Evolutionary conservation across 148 eudicot genomes (phyloP).

Genomic region (Silene latifolia): DNA sequence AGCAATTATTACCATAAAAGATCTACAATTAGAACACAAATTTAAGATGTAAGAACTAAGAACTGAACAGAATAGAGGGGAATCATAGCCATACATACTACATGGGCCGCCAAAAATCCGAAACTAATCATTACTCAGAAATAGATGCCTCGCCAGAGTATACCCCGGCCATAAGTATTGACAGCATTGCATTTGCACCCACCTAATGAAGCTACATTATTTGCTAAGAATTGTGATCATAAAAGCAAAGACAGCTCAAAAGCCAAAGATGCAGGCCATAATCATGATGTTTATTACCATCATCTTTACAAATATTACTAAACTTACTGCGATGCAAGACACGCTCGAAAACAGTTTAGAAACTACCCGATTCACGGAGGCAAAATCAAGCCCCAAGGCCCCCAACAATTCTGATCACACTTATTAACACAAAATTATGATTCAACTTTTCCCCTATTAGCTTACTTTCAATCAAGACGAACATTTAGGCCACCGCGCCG

Average conservation of each 20-base stretch:
- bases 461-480: background rate
- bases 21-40: background rate
- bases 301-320: background rate
- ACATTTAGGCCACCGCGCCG: background rate
- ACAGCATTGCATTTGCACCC: background rate
- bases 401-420: background rate
- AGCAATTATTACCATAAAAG: background rate
- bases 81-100: background rate
- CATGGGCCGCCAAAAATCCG: background rate
- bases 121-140: background rate
- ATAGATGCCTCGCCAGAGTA: background rate
- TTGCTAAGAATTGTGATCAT: background rate
- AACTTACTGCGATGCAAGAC: background rate
- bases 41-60: background rate
- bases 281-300: slow-evolving; percentile 8
- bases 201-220: background rate
- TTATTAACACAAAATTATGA: background rate
- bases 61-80: background rate
- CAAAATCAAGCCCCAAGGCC: background rate
- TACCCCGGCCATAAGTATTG: background rate
- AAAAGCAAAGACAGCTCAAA: background rate
- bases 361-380: background rate
- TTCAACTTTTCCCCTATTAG: too few species aligned
- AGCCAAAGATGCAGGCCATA: slow-evolving; percentile 13
- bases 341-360: background rate